Evolutionary conservation across 129 eudicot species (phyloP).

Genomic region (Lactuca sativa): DNA sequence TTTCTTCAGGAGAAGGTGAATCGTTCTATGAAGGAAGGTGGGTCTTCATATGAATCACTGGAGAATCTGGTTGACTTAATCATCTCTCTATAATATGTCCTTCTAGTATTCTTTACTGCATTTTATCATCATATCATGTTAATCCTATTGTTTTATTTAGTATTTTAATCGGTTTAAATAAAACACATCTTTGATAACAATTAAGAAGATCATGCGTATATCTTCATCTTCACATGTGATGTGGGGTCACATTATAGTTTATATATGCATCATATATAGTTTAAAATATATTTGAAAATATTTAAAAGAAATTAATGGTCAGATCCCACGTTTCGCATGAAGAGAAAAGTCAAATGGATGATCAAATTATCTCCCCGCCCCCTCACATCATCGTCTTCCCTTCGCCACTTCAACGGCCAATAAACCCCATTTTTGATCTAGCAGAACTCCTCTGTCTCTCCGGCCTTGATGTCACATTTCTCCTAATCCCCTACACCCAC

Average conservation of each 20-base stretch:
- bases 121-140: too few relatives aligned
- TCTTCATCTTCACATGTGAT: too few relatives aligned
- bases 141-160: too few relatives aligned
- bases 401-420: slow-evolving; percentile 23
- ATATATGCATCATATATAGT: too few relatives aligned
- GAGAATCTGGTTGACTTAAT: slow-evolving; percentile 23
- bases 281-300: too few relatives aligned
- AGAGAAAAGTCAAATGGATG: slow-evolving; percentile 13
- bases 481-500: slow-evolving; percentile 23
- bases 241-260: too few relatives aligned
- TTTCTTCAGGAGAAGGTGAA: slow-evolving; percentile 26
- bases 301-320: too few relatives aligned
- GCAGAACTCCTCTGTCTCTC: slow-evolving; percentile 32
- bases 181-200: too few relatives aligned
- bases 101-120: neutral
- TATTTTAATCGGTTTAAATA: too few relatives aligned
- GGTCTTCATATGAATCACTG: slow-evolving; percentile 20
- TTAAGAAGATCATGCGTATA: too few relatives aligned
- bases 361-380: neutral
- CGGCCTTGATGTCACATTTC: slow-evolving; percentile 8
- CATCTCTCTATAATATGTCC: slow-evolving; percentile 16
- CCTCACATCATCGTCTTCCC: slow-evolving; percentile 34
- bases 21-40: slow-evolving; percentile 18
- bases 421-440: slow-evolving; percentile 32
- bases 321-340: neutral